Conservation (phyloP, 2,329 filamentous ascomycete genomes). For the Verruconis gallopava region DNA sequence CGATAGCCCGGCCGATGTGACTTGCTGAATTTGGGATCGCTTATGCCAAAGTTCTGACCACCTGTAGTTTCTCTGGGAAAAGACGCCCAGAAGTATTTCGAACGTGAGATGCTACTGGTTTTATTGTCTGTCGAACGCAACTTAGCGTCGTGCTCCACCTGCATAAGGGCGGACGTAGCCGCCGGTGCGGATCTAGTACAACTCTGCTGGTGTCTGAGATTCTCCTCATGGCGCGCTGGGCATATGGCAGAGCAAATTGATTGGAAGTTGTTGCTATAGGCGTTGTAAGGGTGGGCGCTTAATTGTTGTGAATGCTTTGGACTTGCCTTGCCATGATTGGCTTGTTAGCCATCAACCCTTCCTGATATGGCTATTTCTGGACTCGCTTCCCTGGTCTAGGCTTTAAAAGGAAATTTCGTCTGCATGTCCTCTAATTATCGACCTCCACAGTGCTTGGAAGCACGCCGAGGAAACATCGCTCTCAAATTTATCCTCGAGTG, state of each 20-base stretch:
- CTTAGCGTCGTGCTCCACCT: neutral
- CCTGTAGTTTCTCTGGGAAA: too few species aligned
- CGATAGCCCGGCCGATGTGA: too few species aligned
- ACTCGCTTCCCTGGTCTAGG: too few species aligned
- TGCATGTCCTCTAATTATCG: too few species aligned
- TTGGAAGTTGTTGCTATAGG: neutral
- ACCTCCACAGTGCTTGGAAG: too few species aligned
- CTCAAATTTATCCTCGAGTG: too few species aligned
- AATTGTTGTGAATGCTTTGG: neutral
- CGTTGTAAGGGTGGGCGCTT: neutral
- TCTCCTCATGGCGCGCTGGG: neutral
- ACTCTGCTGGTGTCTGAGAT: neutral
- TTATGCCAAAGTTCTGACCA: too few species aligned
- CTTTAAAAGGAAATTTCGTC: too few species aligned
- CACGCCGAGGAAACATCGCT: too few species aligned
- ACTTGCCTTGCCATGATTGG: neutral
- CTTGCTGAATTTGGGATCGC: neutral
- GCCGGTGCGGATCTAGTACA: neutral
- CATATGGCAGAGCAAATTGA: neutral
- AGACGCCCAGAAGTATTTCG: neutral
- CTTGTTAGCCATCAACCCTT: too few species aligned
- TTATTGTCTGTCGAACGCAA: neutral
- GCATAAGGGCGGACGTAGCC: neutral
- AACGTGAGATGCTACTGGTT: neutral
- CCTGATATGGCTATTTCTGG: too few species aligned